Percentiles rank a stretch among this genome's conserved stretches.
Conservation (phyloP, 495 filamentous ascomycete species). For the Penicillium atrosanguineum region DNA sequence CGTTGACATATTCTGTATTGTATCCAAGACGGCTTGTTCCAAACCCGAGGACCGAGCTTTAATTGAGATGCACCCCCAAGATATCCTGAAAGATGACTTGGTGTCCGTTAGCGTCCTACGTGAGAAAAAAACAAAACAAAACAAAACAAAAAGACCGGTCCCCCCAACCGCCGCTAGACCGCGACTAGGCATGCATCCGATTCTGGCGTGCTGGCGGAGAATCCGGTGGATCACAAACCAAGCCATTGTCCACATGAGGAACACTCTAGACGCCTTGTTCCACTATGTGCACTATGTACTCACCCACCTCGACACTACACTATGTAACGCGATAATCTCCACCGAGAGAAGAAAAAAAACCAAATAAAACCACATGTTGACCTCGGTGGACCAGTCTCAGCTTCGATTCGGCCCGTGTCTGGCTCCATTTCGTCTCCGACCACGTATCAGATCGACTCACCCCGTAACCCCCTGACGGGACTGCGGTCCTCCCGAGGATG, state of each 20-base stretch:
- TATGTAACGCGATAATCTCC: neutral
- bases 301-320: too few relatives aligned
- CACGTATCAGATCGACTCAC: slow-evolving; percentile 15
- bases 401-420: slow-evolving; percentile 23
- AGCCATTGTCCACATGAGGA: neutral
- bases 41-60: neutral
- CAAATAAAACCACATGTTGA: neutral
- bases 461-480: neutral
- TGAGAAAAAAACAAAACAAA: too few relatives aligned
- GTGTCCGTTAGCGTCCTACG: neutral
- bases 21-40: neutral
- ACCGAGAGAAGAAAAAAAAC: neutral
- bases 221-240: neutral
- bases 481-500: neutral
- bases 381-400: neutral
- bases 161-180: slow-evolving; percentile 13
- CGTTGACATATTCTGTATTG: neutral
- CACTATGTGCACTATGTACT: neutral
- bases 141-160: neutral
- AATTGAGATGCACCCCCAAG: slow-evolving; percentile 1
- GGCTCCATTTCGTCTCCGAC: slow-evolving; percentile 10
- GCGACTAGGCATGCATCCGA: slow-evolving; percentile 14
- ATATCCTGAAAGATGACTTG: slow-evolving; percentile 4
- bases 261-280: neutral
- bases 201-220: neutral